A percentile compares a stretch with the other conserved stretches of the same genome.
Conservation (phyloP, 2,329 filamentous ascomycete species). For the Microcyclosporella mali region DNA sequence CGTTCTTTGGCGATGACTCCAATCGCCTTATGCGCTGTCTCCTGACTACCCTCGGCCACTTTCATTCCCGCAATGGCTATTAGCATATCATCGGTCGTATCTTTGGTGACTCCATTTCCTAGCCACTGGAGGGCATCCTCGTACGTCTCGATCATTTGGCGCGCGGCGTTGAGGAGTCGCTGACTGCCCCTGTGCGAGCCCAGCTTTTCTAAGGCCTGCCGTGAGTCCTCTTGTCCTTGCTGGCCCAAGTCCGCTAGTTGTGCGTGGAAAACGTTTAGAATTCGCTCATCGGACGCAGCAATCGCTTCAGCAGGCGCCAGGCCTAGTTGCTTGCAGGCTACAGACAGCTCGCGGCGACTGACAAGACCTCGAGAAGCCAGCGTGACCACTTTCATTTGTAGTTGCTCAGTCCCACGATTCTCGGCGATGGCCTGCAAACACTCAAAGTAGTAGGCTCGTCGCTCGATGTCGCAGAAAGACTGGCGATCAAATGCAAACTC, state of each 20-base stretch:
- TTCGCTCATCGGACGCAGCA: constrained; percentile 51
- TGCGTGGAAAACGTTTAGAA: constrained; percentile 57
- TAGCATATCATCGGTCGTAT: constrained; percentile 52
- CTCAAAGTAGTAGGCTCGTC: constrained; percentile 57
- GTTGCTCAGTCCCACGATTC: constrained; percentile 49
- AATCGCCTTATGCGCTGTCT: constrained; percentile 51
- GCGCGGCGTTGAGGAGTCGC: constrained; percentile 51
- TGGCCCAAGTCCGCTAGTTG: constrained; percentile 51
- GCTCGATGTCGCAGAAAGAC: constrained; percentile 48
- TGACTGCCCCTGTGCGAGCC: constrained; percentile 53
- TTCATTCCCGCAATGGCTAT: constrained; percentile 52
- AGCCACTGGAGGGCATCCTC: constrained; percentile 60
- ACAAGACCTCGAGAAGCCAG: constrained; percentile 55
- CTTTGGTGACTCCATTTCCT: constrained; percentile 40
- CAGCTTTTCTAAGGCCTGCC: constrained; percentile 54
- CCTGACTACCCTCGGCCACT: constrained; percentile 45
- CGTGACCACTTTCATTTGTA: constrained; percentile 53
- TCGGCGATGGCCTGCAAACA: constrained; percentile 56
- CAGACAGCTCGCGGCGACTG: constrained; percentile 50
- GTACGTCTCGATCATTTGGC: constrained; percentile 54
- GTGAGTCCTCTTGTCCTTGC: constrained; percentile 50
- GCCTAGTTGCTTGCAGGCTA: constrained; percentile 56
- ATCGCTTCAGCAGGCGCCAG: constrained; percentile 41
- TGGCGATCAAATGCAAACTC: constrained; percentile 59
- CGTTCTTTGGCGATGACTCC: constrained; percentile 53